Conservation (phyloP, 441 rosid genomes). For the Gossypium schwendimanii region DNA sequence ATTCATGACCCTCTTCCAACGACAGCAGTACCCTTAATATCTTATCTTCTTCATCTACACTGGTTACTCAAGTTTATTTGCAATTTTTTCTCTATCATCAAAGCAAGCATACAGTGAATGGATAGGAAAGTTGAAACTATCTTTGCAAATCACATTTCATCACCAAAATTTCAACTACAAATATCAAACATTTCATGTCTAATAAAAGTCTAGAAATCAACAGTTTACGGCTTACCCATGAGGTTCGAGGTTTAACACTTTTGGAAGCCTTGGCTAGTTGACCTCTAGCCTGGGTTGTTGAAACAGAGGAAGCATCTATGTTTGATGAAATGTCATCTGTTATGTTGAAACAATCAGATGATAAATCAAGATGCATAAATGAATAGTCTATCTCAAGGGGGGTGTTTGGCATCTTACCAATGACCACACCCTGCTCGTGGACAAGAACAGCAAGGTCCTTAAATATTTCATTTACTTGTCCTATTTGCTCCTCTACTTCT, state of each 20-base stretch:
- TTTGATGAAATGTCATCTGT: slow-evolving; percentile 63
- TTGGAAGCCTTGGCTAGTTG: slow-evolving; percentile 55
- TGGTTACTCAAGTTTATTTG: neutral
- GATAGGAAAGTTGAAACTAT: neutral
- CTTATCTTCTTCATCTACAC: neutral
- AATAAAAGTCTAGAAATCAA: slow-evolving; percentile 7
- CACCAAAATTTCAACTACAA: neutral
- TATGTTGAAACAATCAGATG: slow-evolving; percentile 7
- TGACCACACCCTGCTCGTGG: slow-evolving; percentile 61
- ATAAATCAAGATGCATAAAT: neutral
- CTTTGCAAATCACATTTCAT: neutral
- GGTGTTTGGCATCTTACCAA: slow-evolving; percentile 39
- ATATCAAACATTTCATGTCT: neutral
- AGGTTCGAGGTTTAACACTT: slow-evolving; percentile 46
- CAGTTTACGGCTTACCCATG: slow-evolving; percentile 44
- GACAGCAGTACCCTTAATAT: neutral
- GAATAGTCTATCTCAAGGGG: neutral
- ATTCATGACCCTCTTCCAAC: neutral
- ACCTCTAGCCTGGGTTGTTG: slow-evolving; percentile 46
- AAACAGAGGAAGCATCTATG: slow-evolving; percentile 43
- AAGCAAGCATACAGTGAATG: neutral
- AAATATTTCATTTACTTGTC: slow-evolving; percentile 59
- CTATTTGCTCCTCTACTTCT: slow-evolving; percentile 59
- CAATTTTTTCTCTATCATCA: neutral
- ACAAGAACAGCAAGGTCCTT: slow-evolving; percentile 68